phyloP scores from a whole-genome alignment of 306 rosid genomes.

The cucumber (Cucumis sativus) region DNA sequence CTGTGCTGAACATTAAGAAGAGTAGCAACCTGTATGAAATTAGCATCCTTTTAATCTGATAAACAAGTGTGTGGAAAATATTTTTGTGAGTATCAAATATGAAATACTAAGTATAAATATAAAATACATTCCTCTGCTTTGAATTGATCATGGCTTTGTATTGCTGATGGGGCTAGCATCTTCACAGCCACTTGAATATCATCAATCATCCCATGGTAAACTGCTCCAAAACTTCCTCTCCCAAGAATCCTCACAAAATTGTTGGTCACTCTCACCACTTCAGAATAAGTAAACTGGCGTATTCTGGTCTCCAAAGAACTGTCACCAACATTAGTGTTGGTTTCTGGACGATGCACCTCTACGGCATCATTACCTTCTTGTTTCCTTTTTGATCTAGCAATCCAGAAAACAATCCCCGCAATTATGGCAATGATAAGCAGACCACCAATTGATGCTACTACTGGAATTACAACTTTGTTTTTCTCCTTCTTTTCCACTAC shows the following conservation, averaged over 20 bases:
- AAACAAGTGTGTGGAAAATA: background rate
- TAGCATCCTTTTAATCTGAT: background rate
- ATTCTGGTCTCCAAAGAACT: constrained; percentile 24
- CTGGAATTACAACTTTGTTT: constrained; percentile 22
- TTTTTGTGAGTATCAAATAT: background rate
- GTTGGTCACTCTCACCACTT: constrained; percentile 22
- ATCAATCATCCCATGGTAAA: constrained; percentile 28
- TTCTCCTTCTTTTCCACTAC: background rate
- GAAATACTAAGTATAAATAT: background rate
- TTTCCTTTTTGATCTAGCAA: constrained; percentile 16
- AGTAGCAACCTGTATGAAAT: constrained; percentile 15
- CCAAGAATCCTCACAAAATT: constrained; percentile 35
- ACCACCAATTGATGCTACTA: constrained; percentile 36
- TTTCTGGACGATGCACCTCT: background rate
- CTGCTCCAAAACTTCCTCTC: constrained; percentile 44
- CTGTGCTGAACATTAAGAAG: constrained; percentile 19
- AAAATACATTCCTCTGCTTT: constrained; percentile 31
- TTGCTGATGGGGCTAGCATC: constrained; percentile 22
- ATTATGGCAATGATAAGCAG: constrained; percentile 14
- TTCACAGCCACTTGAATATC: constrained; percentile 47
- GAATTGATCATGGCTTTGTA: constrained; percentile 25
- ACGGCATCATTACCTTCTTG: background rate
- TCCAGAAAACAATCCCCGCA: constrained; percentile 7
- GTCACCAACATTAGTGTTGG: background rate
- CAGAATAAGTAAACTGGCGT: constrained; percentile 34